A percentile compares a stretch with the other conserved stretches of the same genome.
Evolutionary conservation across 768 basidiomycete genomes (phyloP).

Genomic region (Gymnopilus dilepis): DNA sequence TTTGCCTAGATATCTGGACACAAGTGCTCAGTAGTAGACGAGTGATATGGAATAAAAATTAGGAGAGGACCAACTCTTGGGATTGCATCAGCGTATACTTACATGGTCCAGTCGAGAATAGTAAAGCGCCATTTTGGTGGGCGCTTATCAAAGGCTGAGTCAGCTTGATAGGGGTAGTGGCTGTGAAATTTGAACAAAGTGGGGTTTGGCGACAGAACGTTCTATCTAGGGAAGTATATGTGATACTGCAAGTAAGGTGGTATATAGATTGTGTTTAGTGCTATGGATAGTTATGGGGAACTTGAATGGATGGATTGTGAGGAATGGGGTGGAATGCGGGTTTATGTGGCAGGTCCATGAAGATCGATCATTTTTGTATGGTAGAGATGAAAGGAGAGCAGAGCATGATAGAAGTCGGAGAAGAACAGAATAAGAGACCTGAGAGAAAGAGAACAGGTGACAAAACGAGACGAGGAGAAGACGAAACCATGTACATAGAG

Average conservation of each 20-base stretch:
- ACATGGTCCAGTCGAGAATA: no score
- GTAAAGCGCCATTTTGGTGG: no score
- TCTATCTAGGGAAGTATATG: background rate
- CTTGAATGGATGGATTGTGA: constrained; percentile 16
- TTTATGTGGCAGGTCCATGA: constrained; percentile 7
- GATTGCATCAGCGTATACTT: no score
- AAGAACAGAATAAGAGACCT: background rate
- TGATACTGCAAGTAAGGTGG: background rate
- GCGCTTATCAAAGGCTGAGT: no score
- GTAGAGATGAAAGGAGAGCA: background rate
- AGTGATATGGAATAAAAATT: no score
- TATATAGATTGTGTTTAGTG: constrained; percentile 10
- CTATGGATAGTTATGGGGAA: constrained; percentile 16
- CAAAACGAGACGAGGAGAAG: constrained; percentile 13
- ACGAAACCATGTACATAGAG: background rate
- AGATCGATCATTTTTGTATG: background rate
- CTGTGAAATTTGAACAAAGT: background rate
- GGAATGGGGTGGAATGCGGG: constrained; percentile 10
- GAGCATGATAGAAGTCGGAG: background rate
- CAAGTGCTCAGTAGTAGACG: no score
- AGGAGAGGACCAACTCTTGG: no score
- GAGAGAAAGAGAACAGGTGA: background rate
- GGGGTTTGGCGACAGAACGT: no score
- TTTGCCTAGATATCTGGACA: no score
- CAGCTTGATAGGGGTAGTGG: background rate